Conservation (phyloP, 495 filamentous ascomycete genomes). For the Hypomontagnella monticulosa region DNA sequence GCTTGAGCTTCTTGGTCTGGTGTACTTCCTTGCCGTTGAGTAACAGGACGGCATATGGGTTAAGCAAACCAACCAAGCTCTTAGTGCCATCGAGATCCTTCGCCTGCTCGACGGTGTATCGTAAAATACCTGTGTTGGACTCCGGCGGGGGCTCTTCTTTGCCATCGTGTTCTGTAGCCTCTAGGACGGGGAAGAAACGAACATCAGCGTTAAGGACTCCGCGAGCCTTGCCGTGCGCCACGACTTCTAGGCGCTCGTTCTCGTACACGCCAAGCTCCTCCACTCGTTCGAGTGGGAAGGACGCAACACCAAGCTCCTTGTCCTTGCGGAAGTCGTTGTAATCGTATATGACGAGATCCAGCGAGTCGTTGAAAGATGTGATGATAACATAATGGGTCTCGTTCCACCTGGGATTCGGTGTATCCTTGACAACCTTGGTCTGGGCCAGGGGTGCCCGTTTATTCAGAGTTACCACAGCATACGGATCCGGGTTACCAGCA, state of each 20-base stretch:
- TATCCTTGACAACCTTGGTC: slow-evolving; percentile 89
- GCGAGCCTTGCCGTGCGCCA: slow-evolving; percentile 82
- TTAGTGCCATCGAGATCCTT: slow-evolving; percentile 94
- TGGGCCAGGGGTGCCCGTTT: slow-evolving; percentile 78
- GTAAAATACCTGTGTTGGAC: slow-evolving; percentile 88
- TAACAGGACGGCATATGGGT: slow-evolving; percentile 86
- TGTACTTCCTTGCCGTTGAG: slow-evolving; percentile 92
- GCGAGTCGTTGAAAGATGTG: slow-evolving; percentile 83
- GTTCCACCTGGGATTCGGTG: slow-evolving; percentile 89
- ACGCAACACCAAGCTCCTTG: slow-evolving; percentile 88
- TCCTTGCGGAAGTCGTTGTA: slow-evolving; percentile 97
- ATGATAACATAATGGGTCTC: slow-evolving; percentile 96
- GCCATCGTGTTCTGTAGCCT: slow-evolving; percentile 76
- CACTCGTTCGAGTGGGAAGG: slow-evolving; percentile 83
- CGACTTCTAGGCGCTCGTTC: slow-evolving; percentile 84
- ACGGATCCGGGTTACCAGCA: slow-evolving; percentile 92
- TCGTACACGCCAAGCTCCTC: slow-evolving; percentile 80
- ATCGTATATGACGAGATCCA: slow-evolving; percentile 86
- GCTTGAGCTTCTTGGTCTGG: slow-evolving; percentile 86
- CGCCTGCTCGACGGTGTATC: slow-evolving; percentile 92
- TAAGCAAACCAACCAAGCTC: slow-evolving; percentile 87
- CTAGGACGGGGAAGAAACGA: slow-evolving; percentile 93
- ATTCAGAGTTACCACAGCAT: slow-evolving; percentile 87
- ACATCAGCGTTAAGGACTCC: slow-evolving; percentile 84
- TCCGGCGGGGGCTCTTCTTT: slow-evolving; percentile 83